A percentile compares a stretch with the other conserved stretches of the same genome.
Conservation (phyloP, 495 filamentous ascomycete genomes). For the Xylaria bambusicola region DNA sequence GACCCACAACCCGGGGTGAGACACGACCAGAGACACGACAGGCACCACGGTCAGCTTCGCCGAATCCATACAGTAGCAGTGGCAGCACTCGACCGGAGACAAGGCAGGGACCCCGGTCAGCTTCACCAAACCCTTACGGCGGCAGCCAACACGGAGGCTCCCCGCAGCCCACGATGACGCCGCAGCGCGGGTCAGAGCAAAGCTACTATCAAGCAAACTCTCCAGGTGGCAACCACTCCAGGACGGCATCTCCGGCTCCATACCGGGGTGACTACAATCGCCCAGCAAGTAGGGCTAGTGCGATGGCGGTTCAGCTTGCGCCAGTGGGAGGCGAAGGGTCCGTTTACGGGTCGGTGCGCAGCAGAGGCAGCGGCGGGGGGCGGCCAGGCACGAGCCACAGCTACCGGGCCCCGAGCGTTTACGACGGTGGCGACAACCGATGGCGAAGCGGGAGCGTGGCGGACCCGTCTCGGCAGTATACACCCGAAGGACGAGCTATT, state of each 20-base stretch:
- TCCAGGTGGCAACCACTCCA: constrained; percentile 49
- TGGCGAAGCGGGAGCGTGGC: constrained; percentile 82
- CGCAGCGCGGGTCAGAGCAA: constrained; percentile 58
- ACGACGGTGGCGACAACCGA: constrained; percentile 57
- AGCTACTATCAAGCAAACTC: constrained; percentile 61
- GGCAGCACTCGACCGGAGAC: not conserved
- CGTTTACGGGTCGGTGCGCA: constrained; percentile 47
- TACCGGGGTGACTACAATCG: constrained; percentile 53
- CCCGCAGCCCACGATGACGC: constrained; percentile 31
- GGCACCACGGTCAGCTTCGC: not conserved
- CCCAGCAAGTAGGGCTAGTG: constrained; percentile 62
- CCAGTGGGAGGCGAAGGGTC: constrained; percentile 38
- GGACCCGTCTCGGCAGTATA: constrained; percentile 69
- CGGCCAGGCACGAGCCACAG: constrained; percentile 40
- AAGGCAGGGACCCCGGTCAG: constrained; percentile 46
- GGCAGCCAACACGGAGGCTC: constrained; percentile 46
- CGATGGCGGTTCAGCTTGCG: constrained; percentile 81
- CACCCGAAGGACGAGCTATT: constrained; percentile 82
- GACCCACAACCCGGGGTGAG: constrained; percentile 44
- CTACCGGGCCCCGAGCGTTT: constrained; percentile 59
- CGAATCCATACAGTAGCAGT: no score
- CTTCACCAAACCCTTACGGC: constrained; percentile 54
- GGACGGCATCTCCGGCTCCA: constrained; percentile 61
- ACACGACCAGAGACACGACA: constrained; percentile 23
- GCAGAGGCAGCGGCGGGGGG: constrained; percentile 37